Evolutionary conservation across 176 grass and related monocot species (phyloP).

Genomic region (Eragrostis curvula): DNA sequence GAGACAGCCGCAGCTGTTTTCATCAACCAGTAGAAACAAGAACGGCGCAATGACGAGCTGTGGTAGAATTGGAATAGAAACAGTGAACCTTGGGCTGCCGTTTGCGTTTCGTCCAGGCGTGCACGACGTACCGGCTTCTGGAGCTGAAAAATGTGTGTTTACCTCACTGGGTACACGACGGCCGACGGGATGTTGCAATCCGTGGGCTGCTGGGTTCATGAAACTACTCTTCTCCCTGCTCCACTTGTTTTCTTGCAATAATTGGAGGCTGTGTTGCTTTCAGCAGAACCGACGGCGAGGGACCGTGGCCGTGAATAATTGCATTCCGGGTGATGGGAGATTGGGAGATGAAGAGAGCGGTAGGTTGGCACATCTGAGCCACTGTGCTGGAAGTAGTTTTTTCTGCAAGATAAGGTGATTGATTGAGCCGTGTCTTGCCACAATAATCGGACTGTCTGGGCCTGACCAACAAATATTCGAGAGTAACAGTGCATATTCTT

Average conservation of each 20-base stretch:
- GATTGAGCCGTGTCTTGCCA: not conserved
- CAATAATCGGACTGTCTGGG: not conserved
- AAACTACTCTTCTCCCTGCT: not conserved
- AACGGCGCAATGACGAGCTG: not conserved
- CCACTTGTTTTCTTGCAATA: slow-evolving; percentile 10
- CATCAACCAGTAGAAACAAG: not conserved
- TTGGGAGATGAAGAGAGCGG: not conserved
- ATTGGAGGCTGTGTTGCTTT: not conserved
- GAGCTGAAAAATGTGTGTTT: not conserved
- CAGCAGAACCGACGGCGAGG: not conserved
- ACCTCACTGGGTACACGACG: not conserved
- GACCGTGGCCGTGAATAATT: not conserved
- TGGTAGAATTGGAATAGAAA: not conserved
- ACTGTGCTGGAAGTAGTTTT: not conserved
- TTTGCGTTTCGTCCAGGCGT: not conserved
- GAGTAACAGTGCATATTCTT: not conserved
- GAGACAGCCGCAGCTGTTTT: not conserved
- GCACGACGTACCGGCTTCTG: not conserved
- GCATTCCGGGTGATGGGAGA: not conserved
- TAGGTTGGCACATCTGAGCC: not conserved
- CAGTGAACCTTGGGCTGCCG: not conserved
- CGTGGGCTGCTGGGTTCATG: slow-evolving; percentile 5
- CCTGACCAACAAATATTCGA: not conserved
- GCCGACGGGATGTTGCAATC: not conserved
- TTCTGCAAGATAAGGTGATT: not conserved